Conservation (phyloP, 106 monocot species). For the Dendrobium catenatum region DNA sequence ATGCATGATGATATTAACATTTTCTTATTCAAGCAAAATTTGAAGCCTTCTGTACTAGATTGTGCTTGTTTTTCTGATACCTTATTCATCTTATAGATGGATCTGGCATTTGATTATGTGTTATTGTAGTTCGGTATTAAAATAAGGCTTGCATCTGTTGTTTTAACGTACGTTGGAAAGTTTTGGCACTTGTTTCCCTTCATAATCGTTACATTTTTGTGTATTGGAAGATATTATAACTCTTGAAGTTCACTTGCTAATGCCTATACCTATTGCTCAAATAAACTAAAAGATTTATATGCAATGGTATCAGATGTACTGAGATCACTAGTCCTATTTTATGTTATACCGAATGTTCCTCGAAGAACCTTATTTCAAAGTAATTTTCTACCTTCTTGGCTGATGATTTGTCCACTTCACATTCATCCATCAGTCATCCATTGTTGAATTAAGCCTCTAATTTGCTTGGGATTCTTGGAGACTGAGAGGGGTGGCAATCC, state of each 20-base stretch:
- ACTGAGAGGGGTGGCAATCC: no score
- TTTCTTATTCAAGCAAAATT: not conserved
- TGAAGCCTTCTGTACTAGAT: not conserved
- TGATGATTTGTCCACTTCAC: no score
- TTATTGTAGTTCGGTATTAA: not conserved
- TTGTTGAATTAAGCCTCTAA: no score
- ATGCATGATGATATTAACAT: not conserved
- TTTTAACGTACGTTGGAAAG: not conserved
- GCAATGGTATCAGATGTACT: no score
- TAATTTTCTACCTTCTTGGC: not conserved
- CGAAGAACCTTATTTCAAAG: not conserved
- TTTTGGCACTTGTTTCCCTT: not conserved
- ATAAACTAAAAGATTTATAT: no score
- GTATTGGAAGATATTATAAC: not conserved
- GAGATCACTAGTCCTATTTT: not conserved
- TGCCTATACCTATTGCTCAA: no score
- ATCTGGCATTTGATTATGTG: conserved; percentile 1
- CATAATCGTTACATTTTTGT: not conserved
- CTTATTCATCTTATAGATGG: not conserved
- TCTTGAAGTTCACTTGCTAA: not conserved
- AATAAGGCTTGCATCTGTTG: not conserved
- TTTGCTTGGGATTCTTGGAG: no score
- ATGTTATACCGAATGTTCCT: not conserved
- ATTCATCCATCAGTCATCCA: no score
- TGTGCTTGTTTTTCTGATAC: not conserved